Base-by-base conservation (phyloP, 768 basidiomycete genomes). In the Pisolithus sp. region DNA sequence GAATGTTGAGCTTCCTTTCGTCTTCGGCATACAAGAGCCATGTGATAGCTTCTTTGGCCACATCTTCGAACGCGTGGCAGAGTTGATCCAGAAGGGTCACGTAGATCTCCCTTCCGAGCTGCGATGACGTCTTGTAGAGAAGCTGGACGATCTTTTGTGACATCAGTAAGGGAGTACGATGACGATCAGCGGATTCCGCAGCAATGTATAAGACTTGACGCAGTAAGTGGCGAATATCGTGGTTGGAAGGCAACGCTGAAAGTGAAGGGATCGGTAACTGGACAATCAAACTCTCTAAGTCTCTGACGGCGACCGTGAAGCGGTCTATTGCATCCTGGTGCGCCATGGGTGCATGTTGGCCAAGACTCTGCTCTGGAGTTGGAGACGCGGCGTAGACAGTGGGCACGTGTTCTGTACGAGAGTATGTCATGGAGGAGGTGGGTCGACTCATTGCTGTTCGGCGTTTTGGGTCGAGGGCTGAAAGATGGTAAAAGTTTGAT, bases 11-110 rank as follows among this genome's bases (percentile, higher is more conserved):
- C 71, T 99, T 99, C 60, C 96, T 91, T 91, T 94, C 90, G 64
- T 99, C 96, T 64, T 98, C 94, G 4, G 96, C 90, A 64, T 93
- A 96, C 42, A 97, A 72, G 45, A 99, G 74, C 96, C 96, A 99
- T 2, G 89, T 89, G 46, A 93, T 88, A 6, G 95, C 96, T 70
- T 99, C 96, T 68, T 93, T 93, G 17, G 88, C 90, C 42, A 97
- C 95, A 57, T 95, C 91, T 58, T 90, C 85, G 56, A 93, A 94
- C 15, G 83, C 74, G 55, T 85, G 83, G 65, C 96, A 98, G 39
- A 99, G 73, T 55, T 92, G 86, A 53, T 93, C 88, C 13, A 99
- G 73, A 42, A 99, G 73, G 41, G 85, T 81, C 37, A 93, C 93
- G 65, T 93, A 99, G 9, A 96, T 86, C 66, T 99, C 94, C 49